Evolutionary conservation across 257 asterid species (phyloP).

Genomic region (Solanum arcanum): DNA sequence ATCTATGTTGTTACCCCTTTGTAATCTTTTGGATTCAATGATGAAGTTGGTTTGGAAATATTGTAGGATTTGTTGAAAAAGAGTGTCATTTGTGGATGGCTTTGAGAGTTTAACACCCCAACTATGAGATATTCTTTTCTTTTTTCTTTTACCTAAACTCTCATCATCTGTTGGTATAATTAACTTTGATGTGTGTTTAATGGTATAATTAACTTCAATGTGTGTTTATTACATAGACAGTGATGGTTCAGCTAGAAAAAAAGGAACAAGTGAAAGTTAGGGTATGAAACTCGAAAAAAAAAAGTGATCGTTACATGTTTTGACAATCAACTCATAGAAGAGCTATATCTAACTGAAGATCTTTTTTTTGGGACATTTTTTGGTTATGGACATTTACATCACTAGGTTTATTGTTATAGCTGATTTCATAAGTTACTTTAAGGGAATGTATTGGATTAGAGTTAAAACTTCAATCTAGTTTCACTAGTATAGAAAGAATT

Average conservation of each 20-base stretch:
- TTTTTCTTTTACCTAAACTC: neutral
- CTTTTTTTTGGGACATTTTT: too few species aligned
- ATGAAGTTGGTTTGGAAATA: neutral
- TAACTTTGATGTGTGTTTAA: neutral
- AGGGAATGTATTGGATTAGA: neutral
- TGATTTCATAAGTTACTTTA: neutral
- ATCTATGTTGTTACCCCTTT: neutral
- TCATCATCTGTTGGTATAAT: neutral
- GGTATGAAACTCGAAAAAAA: neutral
- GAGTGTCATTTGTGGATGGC: neutral
- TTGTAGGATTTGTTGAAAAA: neutral
- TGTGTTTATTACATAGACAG: neutral
- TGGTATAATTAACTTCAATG: too few species aligned
- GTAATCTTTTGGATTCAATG: neutral
- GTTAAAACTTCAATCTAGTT: neutral
- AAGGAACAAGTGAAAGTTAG: neutral
- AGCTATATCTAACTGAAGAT: neutral
- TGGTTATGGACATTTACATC: neutral
- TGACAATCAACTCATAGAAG: neutral
- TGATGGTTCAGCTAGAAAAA: neutral
- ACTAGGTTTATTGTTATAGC: too few species aligned
- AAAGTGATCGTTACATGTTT: neutral
- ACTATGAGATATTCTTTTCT: neutral
- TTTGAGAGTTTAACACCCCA: neutral
- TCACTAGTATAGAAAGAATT: neutral